A percentile compares a stretch with the other conserved stretches of the same genome.
phyloP scores from a whole-genome alignment of 164 flowering plant genomes.

The Chimonanthus praecox region DNA sequence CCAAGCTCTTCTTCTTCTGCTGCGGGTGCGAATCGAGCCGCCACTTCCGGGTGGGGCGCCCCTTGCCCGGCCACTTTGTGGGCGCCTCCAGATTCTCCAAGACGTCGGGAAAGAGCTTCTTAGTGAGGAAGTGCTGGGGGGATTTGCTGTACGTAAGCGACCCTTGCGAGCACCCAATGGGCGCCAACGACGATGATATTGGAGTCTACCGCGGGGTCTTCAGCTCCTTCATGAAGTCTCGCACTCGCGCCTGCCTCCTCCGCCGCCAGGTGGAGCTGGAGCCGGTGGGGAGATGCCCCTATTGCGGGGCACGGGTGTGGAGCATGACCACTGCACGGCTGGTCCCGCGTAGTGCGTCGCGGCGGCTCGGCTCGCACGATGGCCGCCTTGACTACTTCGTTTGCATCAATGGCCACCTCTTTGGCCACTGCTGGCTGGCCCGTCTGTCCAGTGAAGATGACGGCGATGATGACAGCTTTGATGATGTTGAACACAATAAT shows the following conservation, averaged over 20 bases:
- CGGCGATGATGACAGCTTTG: background rate
- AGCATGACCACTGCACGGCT: conserved; percentile 78
- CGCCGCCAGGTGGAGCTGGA: conserved; percentile 46
- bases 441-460: conserved; percentile 33
- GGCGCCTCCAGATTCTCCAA: conserved; percentile 66
- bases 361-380: conserved; percentile 67
- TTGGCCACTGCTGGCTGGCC: conserved; percentile 76
- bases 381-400: conserved; percentile 74
- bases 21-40: conserved; percentile 57
- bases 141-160: conserved; percentile 75
- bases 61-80: conserved; percentile 53
- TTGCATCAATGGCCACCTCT: conserved; percentile 85
- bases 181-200: conserved; percentile 43
- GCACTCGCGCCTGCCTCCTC: conserved; percentile 54
- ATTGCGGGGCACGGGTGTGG: conserved; percentile 86
- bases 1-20: conserved; percentile 74
- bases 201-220: conserved; percentile 82
- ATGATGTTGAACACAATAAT: background rate
- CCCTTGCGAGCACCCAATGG: conserved; percentile 77
- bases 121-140: conserved; percentile 42
- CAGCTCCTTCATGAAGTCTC: conserved; percentile 51
- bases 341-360: conserved; percentile 61
- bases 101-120: conserved; percentile 82
- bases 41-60: conserved; percentile 33
- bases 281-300: conserved; percentile 57